Conservation (phyloP, 768 basidiomycete species). For the Nevesoporus exiguus region DNA sequence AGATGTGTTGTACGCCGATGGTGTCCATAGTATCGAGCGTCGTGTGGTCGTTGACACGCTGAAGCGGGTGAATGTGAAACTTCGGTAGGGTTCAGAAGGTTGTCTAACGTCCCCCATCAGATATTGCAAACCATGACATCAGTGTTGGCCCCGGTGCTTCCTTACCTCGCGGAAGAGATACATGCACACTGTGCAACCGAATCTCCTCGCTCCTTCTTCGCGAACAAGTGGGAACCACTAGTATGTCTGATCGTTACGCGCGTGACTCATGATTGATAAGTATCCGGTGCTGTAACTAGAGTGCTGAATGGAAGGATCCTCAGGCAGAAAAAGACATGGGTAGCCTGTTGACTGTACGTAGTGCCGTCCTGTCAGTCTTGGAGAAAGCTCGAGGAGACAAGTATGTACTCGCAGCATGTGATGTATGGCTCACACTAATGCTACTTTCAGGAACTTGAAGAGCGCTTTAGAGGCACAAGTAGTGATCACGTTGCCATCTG, state of each 20-base stretch:
- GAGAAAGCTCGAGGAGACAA: constrained; percentile 76
- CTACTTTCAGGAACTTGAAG: constrained; percentile 55
- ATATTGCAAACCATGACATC: constrained; percentile 62
- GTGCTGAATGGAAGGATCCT: constrained; percentile 57
- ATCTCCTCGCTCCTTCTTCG: constrained; percentile 58
- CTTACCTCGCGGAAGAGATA: constrained; percentile 90
- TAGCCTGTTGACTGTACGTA: constrained; percentile 56
- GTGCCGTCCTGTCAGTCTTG: constrained; percentile 58
- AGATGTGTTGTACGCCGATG: constrained; percentile 81
- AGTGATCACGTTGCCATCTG: constrained; percentile 52
- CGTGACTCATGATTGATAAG: background rate
- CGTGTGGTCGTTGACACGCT: constrained; percentile 68
- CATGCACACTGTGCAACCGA: constrained; percentile 34
- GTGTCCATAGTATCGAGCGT: constrained; percentile 47
- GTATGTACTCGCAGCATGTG: constrained; percentile 38
- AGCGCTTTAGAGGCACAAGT: constrained; percentile 78
- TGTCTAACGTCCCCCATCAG: constrained; percentile 34
- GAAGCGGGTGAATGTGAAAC: constrained; percentile 47
- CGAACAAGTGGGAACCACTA: constrained; percentile 61
- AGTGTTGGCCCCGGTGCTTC: constrained; percentile 80
- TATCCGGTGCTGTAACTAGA: constrained; percentile 33
- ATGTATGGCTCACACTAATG: constrained; percentile 2
- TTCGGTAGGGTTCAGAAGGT: background rate
- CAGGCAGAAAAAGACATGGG: constrained; percentile 61
- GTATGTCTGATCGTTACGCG: constrained; percentile 40